These are phyloP conservation scores for Staphylotrichum longicolle DNA, from an alignment of 495 filamentous ascomycete genomes.

Conservation along the genomic window DNA sequence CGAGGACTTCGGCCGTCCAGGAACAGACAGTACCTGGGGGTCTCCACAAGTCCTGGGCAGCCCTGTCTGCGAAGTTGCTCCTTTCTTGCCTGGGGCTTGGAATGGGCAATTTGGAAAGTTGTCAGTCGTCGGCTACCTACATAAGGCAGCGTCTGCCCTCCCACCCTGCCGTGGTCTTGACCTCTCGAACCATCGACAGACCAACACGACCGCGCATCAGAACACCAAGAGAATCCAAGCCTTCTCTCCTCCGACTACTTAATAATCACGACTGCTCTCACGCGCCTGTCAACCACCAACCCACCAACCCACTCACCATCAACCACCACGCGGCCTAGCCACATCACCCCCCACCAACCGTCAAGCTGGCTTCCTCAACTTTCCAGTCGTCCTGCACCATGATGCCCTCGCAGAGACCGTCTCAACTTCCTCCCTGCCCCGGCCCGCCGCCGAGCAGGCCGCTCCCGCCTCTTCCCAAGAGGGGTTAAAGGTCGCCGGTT, in stretches of 20 bases:
- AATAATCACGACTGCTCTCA: slow-evolving; percentile 4
- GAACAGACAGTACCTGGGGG: slow-evolving; percentile 24
- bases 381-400: slow-evolving; percentile 34
- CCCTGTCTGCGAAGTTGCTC: slow-evolving; percentile 36
- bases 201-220: slow-evolving; percentile 18
- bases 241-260: slow-evolving; percentile 9
- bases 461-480: slow-evolving; percentile 78
- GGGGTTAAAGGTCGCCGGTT: slow-evolving; percentile 41
- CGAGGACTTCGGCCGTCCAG: slow-evolving; percentile 19
- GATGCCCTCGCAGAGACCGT: slow-evolving; percentile 67
- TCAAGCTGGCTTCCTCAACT: slow-evolving; percentile 20
- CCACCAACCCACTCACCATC: slow-evolving; percentile 4
- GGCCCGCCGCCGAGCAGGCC: slow-evolving; percentile 80
- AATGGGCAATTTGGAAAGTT: slow-evolving; percentile 35
- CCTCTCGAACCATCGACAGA: slow-evolving; percentile 33
- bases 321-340: slow-evolving; percentile 17
- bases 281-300: neutral
- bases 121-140: slow-evolving; percentile 36
- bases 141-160: slow-evolving; percentile 46
- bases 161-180: slow-evolving; percentile 20
- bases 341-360: slow-evolving; percentile 24
- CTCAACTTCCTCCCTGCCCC: slow-evolving; percentile 77
- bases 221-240: slow-evolving; percentile 16
- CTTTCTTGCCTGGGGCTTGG: slow-evolving; percentile 22
- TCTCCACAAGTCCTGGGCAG: slow-evolving; percentile 31